Conservation (phyloP, 805 yeast species). For the Clavispora fructus region DNA sequence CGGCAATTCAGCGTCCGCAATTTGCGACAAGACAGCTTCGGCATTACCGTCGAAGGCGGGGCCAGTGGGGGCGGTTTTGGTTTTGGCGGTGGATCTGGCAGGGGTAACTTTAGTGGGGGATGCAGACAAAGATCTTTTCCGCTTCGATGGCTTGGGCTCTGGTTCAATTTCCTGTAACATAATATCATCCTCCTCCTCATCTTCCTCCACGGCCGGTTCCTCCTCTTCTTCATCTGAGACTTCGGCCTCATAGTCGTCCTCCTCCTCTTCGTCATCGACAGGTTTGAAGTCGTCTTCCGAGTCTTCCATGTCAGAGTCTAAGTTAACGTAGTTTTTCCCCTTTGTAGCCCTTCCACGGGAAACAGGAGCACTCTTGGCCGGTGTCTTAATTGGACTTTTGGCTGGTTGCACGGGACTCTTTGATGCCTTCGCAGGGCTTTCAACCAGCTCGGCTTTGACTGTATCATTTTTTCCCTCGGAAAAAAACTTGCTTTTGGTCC, state of each 20-base stretch:
- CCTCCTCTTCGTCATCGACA: constrained; percentile 14
- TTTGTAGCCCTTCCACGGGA: constrained; percentile 4
- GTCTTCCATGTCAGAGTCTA: constrained; percentile 17
- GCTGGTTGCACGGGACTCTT: background rate
- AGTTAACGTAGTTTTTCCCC: constrained; percentile 8
- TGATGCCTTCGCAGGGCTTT: background rate
- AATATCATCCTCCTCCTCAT: constrained; percentile 6
- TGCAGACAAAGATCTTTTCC: constrained; percentile 3
- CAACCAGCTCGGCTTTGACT: background rate
- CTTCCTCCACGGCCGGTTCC: constrained; percentile 4
- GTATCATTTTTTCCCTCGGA: background rate
- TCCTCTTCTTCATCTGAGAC: constrained; percentile 9
- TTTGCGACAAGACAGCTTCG: constrained; percentile 51
- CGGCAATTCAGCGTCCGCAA: constrained; percentile 72
- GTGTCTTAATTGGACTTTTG: background rate
- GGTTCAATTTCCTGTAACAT: constrained; percentile 12
- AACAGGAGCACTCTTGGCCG: background rate
- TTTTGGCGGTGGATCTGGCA: background rate
- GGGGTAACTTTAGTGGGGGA: constrained; percentile 1
- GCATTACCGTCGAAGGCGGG: constrained; percentile 34
- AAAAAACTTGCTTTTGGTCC: constrained; percentile 9
- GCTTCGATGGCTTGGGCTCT: constrained; percentile 6
- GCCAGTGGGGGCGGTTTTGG: constrained; percentile 3
- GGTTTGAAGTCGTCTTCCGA: constrained; percentile 22
- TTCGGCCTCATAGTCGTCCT: constrained; percentile 7